Conservation (phyloP, 768 basidiomycete genomes). For the Imleria badia region DNA sequence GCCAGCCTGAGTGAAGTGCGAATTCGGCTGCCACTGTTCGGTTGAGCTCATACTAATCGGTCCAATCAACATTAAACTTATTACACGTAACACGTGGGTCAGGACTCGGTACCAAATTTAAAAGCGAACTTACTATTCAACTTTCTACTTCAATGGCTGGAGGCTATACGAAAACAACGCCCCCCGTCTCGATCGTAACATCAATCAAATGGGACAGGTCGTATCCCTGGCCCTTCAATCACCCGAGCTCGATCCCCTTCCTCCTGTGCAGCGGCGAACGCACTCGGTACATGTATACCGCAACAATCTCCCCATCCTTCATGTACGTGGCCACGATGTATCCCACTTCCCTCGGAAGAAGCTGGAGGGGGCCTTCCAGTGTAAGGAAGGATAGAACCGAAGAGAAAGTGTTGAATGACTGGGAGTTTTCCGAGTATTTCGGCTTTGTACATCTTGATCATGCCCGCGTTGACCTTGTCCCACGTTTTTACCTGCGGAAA, state of each 20-base stretch:
- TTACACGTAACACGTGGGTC: no score
- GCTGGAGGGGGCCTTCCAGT: slow-evolving; percentile 53
- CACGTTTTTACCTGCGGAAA: slow-evolving; percentile 74
- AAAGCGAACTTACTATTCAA: no score
- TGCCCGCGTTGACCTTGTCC: slow-evolving; percentile 95
- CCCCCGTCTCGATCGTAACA: not conserved
- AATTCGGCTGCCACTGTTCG: no score
- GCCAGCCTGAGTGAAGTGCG: no score
- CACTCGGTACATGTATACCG: slow-evolving; percentile 83
- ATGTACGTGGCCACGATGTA: slow-evolving; percentile 32
- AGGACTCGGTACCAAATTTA: no score
- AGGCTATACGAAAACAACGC: no score
- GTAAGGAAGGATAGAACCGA: slow-evolving; percentile 77
- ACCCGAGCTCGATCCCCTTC: slow-evolving; percentile 35
- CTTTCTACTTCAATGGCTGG: no score
- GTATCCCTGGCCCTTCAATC: slow-evolving; percentile 61
- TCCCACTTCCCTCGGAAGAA: slow-evolving; percentile 21
- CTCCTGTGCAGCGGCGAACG: slow-evolving; percentile 70
- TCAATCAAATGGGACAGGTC: slow-evolving; percentile 82
- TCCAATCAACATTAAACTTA: no score
- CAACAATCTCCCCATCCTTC: slow-evolving; percentile 89
- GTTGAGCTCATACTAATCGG: no score
- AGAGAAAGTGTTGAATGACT: slow-evolving; percentile 94
- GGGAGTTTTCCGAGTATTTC: slow-evolving; percentile 96
- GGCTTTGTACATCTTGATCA: slow-evolving; percentile 97